Evolutionary conservation across 2,329 filamentous ascomycete genomes (phyloP).

Genomic region (Sclerotinia minor): DNA sequence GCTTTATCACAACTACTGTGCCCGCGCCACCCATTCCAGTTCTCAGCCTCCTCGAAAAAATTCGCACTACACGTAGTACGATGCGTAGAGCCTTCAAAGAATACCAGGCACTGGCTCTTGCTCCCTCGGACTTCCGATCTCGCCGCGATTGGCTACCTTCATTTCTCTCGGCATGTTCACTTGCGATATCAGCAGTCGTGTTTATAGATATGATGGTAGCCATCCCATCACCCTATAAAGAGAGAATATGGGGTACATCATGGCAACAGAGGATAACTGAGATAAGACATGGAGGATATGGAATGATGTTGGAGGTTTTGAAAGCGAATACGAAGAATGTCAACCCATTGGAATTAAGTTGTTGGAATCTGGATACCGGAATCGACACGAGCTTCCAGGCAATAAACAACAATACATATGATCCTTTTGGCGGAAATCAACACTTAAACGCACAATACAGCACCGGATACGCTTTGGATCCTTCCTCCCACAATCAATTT

Average conservation of each 20-base stretch:
- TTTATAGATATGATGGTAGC: slow-evolving; percentile 28
- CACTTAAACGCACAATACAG: background rate
- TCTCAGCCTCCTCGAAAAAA: slow-evolving; percentile 26
- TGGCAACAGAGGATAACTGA: slow-evolving; percentile 27
- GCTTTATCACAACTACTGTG: slow-evolving; percentile 20
- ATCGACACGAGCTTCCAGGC: slow-evolving; percentile 1
- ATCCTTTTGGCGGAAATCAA: slow-evolving; percentile 5
- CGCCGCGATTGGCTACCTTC: slow-evolving; percentile 30
- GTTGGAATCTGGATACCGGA: slow-evolving; percentile 22
- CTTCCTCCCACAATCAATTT: background rate
- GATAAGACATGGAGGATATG: slow-evolving; percentile 30
- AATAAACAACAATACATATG: background rate
- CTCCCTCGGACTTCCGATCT: slow-evolving; percentile 25
- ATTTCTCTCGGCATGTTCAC: slow-evolving; percentile 27
- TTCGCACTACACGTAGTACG: slow-evolving; percentile 27
- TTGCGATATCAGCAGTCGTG: slow-evolving; percentile 26
- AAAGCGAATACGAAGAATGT: slow-evolving; percentile 27
- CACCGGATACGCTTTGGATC: background rate
- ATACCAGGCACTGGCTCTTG: slow-evolving; percentile 26
- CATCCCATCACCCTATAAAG: slow-evolving; percentile 28
- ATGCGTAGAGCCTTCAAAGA: slow-evolving; percentile 29
- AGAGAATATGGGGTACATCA: slow-evolving; percentile 28
- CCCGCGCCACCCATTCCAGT: slow-evolving; percentile 17
- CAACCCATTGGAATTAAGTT: slow-evolving; percentile 27
- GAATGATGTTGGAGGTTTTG: slow-evolving; percentile 29